Base-by-base conservation (phyloP, 2,329 filamentous ascomycete species). In the Colletotrichum filicis region DNA sequence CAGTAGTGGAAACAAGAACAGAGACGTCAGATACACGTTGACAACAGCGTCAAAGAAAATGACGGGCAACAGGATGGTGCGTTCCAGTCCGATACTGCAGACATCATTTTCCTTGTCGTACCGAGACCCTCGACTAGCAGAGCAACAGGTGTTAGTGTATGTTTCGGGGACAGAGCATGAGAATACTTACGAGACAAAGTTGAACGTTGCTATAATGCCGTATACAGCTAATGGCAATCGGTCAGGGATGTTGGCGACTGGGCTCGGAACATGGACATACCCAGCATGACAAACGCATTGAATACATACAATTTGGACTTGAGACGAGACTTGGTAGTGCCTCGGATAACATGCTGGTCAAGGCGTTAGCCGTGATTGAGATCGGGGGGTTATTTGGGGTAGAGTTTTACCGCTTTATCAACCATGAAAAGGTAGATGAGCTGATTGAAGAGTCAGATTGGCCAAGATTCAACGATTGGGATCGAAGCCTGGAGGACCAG, bases 11-110 rank as follows among this genome's bases (percentile, higher is more conserved):
- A 70, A n/a, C 11, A 66, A 16, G 28, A 65, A 69, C 11, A 69
- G 52, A 14, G 61, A 53, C 9, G 67, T 70, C 19, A 70, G 53
- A 26, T 70, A 70, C 30, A 66, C 61, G 16, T 70, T 70, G 61
- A 65, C 28, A 4, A 59, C 32, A 22, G 37, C 61, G 19, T 70
- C 67, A 26, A 70, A 70, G n/a, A 57, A n/a, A 3, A 70, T 53
- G 5, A 70, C 24, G 7, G 61, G 60, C 22, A 70, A 28, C 19
- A 70, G n/a, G 1, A 53, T 37, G 24, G n/a, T 12, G 22, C 61
- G 24, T n/a, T 52, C 53, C 12, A 52, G 28, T 19, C 55, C 61
- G 22, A 59, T 22, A 11, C 42, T 28, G 22, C 67, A 65, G 2
- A 5, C 37, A 5, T 66, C 24, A 22, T 22, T 30, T 4, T 35